phyloP scores from a whole-genome alignment of 306 rosid species.

The Quercus suber region DNA sequence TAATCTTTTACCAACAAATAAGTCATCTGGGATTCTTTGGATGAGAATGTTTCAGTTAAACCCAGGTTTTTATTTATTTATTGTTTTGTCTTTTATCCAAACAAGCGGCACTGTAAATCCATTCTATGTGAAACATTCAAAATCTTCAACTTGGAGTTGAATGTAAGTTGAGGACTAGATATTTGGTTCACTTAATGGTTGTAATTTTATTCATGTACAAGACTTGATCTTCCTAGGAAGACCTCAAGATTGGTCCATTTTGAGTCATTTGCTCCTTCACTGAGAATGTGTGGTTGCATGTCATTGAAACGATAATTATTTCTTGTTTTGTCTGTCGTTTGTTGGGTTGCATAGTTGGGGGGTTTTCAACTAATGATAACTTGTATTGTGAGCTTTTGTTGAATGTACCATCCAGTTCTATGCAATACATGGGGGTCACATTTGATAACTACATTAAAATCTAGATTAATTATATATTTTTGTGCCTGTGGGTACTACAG shows the following conservation, averaged over 20 bases:
- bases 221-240: neutral
- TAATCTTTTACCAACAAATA: neutral
- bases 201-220: neutral
- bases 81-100: neutral
- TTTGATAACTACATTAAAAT: too few relatives aligned
- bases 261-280: neutral
- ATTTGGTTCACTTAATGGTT: neutral
- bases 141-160: neutral
- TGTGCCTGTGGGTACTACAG: too few relatives aligned
- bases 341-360: neutral
- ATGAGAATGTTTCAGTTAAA: neutral
- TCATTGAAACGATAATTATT: neutral
- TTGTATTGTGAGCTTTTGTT: neutral
- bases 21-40: slow-evolving; percentile 6
- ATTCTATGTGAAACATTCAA: neutral
- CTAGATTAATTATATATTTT: too few relatives aligned
- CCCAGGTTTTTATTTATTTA: too few relatives aligned
- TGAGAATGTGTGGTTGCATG: neutral
- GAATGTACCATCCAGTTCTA: neutral
- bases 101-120: neutral
- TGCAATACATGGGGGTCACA: neutral
- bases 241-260: neutral
- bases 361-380: neutral
- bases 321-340: neutral
- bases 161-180: neutral